Percentiles rank a stretch among this genome's conserved stretches.
Evolutionary conservation across 2,329 filamentous ascomycete species (phyloP).

Genomic region (Monosporascus sp.): DNA sequence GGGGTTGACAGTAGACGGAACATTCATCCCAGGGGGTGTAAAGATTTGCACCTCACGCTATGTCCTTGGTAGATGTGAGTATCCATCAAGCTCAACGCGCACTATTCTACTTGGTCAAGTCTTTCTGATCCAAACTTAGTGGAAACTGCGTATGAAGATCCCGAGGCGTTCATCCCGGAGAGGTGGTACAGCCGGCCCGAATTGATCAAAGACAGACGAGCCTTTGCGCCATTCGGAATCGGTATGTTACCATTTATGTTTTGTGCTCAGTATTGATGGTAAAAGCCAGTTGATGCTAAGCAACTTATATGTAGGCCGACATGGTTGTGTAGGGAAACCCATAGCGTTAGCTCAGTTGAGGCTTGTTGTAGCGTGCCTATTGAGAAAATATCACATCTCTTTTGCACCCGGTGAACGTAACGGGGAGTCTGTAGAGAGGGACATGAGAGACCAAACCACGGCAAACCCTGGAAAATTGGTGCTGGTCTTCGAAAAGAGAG

Average conservation of each 20-base stretch:
- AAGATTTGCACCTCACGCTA: neutral
- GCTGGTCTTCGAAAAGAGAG: neutral
- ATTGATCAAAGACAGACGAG: neutral
- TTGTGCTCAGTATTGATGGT: too few species aligned
- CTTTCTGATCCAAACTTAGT: neutral
- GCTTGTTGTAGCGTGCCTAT: neutral
- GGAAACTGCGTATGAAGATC: neutral
- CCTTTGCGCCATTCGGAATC: neutral
- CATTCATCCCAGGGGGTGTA: neutral
- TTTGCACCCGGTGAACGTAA: neutral
- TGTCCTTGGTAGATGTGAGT: neutral
- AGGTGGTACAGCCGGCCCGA: neutral
- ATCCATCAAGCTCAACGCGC: neutral
- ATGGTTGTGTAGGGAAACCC: neutral
- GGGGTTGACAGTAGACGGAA: neutral
- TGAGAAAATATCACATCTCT: neutral
- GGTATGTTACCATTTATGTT: neutral
- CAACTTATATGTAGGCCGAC: neutral
- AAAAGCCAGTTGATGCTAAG: neutral
- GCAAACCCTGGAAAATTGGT: neutral
- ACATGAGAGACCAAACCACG: neutral
- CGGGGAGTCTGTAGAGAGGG: neutral
- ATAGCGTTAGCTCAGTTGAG: neutral
- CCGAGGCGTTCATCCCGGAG: neutral
- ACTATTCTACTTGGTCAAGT: too few species aligned